Percentiles rank a stretch among this genome's conserved stretches.
These are phyloP conservation scores for Fusarium protoensiforme DNA, from an alignment of 2,329 filamentous ascomycete species.

Conservation along the genomic window DNA sequence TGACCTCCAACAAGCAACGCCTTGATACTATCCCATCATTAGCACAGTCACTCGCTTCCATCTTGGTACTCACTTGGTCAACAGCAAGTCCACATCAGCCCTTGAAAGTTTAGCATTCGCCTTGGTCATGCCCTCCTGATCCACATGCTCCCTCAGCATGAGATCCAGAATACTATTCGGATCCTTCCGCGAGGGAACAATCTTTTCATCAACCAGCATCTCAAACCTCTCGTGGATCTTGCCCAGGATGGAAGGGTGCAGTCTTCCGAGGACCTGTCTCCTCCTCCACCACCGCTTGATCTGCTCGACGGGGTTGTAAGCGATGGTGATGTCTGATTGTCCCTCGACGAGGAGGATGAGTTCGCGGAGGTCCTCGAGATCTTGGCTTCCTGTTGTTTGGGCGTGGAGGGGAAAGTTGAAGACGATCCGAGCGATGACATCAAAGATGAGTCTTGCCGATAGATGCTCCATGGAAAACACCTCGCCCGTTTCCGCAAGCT, in stretches of 20 bases:
- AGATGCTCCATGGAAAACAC: slow-evolving; percentile 24
- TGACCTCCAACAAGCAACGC: slow-evolving; percentile 15
- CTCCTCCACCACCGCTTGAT: slow-evolving; percentile 15
- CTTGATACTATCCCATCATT: slow-evolving; percentile 3
- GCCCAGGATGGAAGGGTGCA: background rate
- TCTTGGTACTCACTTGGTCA: background rate
- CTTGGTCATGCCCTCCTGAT: background rate
- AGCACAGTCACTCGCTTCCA: background rate
- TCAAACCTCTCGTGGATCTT: background rate
- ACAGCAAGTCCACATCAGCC: background rate
- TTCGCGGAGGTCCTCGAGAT: background rate
- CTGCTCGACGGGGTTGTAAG: slow-evolving; percentile 7
- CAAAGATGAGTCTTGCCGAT: background rate
- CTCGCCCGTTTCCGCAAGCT: background rate
- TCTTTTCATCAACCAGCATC: background rate
- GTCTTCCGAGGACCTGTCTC: background rate
- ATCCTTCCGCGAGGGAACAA: slow-evolving; percentile 5
- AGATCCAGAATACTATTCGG: slow-evolving; percentile 25
- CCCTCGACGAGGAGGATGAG: slow-evolving; percentile 5
- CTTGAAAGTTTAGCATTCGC: background rate
- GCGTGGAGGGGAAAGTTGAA: background rate
- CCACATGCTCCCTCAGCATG: slow-evolving; percentile 15
- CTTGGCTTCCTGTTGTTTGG: slow-evolving; percentile 11
- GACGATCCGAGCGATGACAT: background rate
- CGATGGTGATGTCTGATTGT: slow-evolving; percentile 2